Conservation (phyloP, 1,284 basidiomycete genomes). For the Sporisorium scitamineum region DNA sequence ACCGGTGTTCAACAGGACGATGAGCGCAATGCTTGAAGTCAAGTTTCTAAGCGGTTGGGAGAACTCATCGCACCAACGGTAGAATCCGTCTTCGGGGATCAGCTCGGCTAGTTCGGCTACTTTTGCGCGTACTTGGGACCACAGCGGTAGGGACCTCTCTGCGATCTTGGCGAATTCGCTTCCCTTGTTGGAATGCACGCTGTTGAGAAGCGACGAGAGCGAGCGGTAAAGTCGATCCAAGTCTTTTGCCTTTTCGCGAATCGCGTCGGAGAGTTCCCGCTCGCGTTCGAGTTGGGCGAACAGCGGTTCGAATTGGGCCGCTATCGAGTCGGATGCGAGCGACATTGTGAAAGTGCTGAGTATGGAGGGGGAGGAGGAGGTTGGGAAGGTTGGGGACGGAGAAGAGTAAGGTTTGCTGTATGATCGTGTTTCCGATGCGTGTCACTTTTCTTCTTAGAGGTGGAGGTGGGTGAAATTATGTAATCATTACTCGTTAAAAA, state of each 20-base stretch:
- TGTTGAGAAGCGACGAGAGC: conserved; percentile 39
- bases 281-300: conserved; percentile 51
- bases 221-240: conserved; percentile 44
- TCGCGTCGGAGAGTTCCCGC: conserved; percentile 33
- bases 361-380: neutral
- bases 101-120: conserved; percentile 17
- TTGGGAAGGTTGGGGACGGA: no score
- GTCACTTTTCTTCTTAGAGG: conserved; percentile 15
- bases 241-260: conserved; percentile 53
- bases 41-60: conserved; percentile 25
- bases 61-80: conserved; percentile 45
- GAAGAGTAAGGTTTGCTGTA: neutral
- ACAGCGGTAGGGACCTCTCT: neutral
- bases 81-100: conserved; percentile 38
- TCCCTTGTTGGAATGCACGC: conserved; percentile 44
- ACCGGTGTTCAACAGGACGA: conserved; percentile 45
- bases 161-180: conserved; percentile 12
- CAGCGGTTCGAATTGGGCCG: conserved; percentile 39
- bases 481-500: conserved; percentile 13
- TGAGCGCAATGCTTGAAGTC: conserved; percentile 23
- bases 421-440: neutral
- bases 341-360: neutral
- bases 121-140: neutral
- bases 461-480: conserved; percentile 23
- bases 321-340: conserved; percentile 1